Base-by-base conservation (phyloP, 2,329 filamentous ascomycete species). In the Magnaporthales sp. region DNA sequence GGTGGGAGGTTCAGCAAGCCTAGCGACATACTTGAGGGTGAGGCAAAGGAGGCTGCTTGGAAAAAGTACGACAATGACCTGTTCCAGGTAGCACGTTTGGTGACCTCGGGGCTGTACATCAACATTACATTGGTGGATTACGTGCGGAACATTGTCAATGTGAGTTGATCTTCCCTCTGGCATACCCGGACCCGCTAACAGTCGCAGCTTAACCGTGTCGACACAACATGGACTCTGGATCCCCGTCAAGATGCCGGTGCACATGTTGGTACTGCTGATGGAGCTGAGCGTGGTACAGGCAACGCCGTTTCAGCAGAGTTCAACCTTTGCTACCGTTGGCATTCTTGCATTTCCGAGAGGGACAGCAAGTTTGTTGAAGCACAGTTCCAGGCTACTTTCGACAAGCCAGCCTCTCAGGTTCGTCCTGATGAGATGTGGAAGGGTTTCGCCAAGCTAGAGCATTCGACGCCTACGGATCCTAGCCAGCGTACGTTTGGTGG, bases 261-360 rank as follows among this genome's bases (percentile, higher is more conserved):
- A 1, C 76, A 81, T 3, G 79, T 76, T 0, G 82, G 81, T 69
- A 88, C 81, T 9, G 81, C 82, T 32, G 76, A 84, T 1, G 84
- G 86, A 0, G 85, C 89, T 0, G 86, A 91, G 61, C 83, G 87
- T 27, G 92, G 91, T 58, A 86, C 90, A 0, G 92, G 92, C 64
- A 96, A 95, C 72, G 88, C 90, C 70, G 91, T 94, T 5, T 94
- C 91, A 0, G 91, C 90, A 3, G 92, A 96, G 78, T 96, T 96
- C 81, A 96, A 95, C 74, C 82, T 96, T 10, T 90, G 91, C 70
- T 96, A 96, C 76, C 84, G 92, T 69, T 96, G 92, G 91, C 92
- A 96, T 79, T 92, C 91, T 3, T 88, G 89, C 71, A 91, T 95
- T 71, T 86, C 80, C 1, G 84, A 87, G 67, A 87, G 86, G 69